Conservation (phyloP, 2,329 filamentous ascomycete species). For the Penicillium sumatraense region DNA sequence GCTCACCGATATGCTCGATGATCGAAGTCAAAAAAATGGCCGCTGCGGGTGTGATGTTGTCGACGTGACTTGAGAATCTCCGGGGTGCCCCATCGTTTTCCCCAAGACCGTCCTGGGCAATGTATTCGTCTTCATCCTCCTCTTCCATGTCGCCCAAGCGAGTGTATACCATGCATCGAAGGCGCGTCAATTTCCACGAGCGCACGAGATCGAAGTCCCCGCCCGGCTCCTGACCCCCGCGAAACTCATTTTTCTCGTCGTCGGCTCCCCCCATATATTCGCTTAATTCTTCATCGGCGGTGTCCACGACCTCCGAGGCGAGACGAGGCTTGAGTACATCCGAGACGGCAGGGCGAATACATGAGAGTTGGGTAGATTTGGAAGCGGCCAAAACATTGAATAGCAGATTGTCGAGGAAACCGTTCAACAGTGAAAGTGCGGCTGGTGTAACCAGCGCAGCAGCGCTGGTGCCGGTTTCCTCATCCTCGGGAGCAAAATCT, state of each 20-base stretch:
- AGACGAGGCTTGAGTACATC: conserved; percentile 90
- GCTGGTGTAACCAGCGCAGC: conserved; percentile 73
- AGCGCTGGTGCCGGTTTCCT: conserved; percentile 67
- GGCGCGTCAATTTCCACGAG: conserved; percentile 88
- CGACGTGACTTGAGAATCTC: conserved; percentile 59
- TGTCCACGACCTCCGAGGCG: conserved; percentile 79
- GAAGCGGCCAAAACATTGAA: conserved; percentile 86
- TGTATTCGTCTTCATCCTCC: conserved; percentile 90
- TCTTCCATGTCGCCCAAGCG: conserved; percentile 96
- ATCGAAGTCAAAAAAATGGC: conserved; percentile 97
- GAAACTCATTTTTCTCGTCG: conserved; percentile 71
- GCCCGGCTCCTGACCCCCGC: conserved; percentile 54
- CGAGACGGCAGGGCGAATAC: conserved; percentile 78
- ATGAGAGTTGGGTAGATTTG: conserved; percentile 74
- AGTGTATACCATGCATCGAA: conserved; percentile 98
- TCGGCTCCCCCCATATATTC: conserved; percentile 83
- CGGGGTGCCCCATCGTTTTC: conserved; percentile 62
- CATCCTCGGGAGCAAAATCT: conserved; percentile 71
- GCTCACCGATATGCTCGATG: conserved; percentile 90
- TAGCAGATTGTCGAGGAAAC: conserved; percentile 89
- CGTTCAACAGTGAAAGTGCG: conserved; percentile 81
- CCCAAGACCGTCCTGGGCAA: conserved; percentile 75
- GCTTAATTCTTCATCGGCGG: conserved; percentile 82
- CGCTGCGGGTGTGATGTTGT: conserved; percentile 82
- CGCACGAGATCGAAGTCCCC: conserved; percentile 86